phyloP scores from a whole-genome alignment of 1,139 yeast species.

The Suhomyces coccinellae region DNA sequence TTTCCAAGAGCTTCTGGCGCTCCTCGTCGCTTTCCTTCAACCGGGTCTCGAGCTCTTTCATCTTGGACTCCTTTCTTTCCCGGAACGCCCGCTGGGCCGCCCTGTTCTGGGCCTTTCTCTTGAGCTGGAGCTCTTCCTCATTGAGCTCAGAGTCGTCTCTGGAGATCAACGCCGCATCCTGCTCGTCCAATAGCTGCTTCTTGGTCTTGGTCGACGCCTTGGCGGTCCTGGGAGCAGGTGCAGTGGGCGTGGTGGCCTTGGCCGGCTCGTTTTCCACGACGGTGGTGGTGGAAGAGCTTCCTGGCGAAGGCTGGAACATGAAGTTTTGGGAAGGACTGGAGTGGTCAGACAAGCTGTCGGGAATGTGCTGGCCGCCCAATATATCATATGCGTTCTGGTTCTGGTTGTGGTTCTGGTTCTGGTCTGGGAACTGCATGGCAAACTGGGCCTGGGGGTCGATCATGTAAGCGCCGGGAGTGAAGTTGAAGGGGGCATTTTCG shows the following conservation, averaged over 20 bases:
- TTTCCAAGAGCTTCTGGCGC: conserved; percentile 49
- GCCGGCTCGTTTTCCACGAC: conserved; percentile 4
- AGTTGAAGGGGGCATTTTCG: conserved; percentile 8
- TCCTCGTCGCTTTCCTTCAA: conserved; percentile 62
- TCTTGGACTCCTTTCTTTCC: conserved; percentile 74
- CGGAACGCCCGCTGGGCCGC: conserved; percentile 91
- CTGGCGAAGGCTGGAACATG: conserved; percentile 14
- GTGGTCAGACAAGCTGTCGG: conserved; percentile 10
- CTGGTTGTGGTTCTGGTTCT: too few species aligned
- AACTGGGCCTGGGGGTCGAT: conserved; percentile 1
- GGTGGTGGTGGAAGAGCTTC: conserved; percentile 10
- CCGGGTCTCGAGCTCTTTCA: conserved; percentile 66
- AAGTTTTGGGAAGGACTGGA: conserved; percentile 13
- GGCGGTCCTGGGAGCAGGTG: neutral
- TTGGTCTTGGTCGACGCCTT: conserved; percentile 19
- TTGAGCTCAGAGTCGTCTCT: conserved; percentile 43
- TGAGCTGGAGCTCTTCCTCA: conserved; percentile 52
- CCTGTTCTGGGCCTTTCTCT: conserved; percentile 79
- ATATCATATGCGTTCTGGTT: neutral
- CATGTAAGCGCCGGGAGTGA: conserved; percentile 1
- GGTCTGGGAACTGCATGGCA: neutral
- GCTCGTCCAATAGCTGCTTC: conserved; percentile 35
- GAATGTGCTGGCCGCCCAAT: conserved; percentile 3
- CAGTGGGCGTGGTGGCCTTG: neutral
- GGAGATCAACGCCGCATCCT: conserved; percentile 40